Conservation (phyloP, 768 basidiomycete genomes). For the Leccinum truebloodii region DNA sequence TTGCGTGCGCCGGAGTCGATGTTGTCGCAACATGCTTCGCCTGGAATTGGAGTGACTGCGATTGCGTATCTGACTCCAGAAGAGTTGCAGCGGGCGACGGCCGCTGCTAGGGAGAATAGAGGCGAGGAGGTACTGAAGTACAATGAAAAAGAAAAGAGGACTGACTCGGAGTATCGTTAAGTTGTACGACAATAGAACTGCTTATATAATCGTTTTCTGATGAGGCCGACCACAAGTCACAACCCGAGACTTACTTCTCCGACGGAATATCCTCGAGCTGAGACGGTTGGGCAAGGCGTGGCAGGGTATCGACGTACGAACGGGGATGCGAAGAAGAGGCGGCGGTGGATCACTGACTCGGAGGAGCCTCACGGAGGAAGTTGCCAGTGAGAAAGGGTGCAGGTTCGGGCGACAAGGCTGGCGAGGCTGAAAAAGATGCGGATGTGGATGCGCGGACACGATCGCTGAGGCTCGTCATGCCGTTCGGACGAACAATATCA, state of each 20-base stretch:
- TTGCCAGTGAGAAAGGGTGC: slow-evolving; percentile 44
- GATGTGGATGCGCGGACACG: slow-evolving; percentile 38
- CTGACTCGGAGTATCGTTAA: slow-evolving; percentile 49
- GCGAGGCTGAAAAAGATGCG: slow-evolving; percentile 40
- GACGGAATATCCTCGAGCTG: slow-evolving; percentile 61
- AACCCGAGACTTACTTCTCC: no score
- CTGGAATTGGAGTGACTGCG: slow-evolving; percentile 23
- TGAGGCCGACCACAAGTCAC: no score
- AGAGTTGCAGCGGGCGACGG: slow-evolving; percentile 22
- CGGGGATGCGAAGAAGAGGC: slow-evolving; percentile 78
- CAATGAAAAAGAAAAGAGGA: neutral
- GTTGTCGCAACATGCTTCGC: slow-evolving; percentile 48
- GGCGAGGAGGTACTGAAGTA: slow-evolving; percentile 7
- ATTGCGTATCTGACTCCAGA: slow-evolving; percentile 25
- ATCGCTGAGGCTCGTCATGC: slow-evolving; percentile 71
- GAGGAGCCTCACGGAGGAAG: slow-evolving; percentile 41
- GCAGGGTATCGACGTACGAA: slow-evolving; percentile 83
- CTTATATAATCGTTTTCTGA: no score
- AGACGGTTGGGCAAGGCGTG: slow-evolving; percentile 71
- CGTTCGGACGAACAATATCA: slow-evolving; percentile 90
- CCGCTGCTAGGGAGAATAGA: slow-evolving; percentile 4
- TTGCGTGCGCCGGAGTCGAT: slow-evolving; percentile 64
- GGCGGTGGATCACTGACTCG: slow-evolving; percentile 48
- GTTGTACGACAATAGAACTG: no score
- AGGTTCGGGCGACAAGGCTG: no score